phyloP scores from a whole-genome alignment of 805 yeast genomes.

The Pichia pseudocactophila region DNA sequence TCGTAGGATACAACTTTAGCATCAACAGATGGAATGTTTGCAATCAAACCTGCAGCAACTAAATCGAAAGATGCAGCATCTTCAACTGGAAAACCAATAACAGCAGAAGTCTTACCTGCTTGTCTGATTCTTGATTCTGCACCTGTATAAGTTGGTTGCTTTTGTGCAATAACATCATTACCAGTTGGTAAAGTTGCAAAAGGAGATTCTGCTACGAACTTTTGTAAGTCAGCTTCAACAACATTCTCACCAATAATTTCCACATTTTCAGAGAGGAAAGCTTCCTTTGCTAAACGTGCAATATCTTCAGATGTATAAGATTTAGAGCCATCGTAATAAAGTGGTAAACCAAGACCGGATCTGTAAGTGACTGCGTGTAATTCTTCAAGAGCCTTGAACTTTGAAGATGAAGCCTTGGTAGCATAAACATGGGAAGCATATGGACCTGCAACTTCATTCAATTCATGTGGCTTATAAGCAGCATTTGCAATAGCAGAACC shows the following conservation, averaged over 20 bases:
- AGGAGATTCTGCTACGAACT: constrained; percentile 58
- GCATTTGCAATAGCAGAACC: constrained; percentile 67
- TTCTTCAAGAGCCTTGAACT: constrained; percentile 61
- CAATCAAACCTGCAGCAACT: constrained; percentile 59
- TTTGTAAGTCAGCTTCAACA: constrained; percentile 55
- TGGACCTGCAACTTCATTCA: constrained; percentile 74
- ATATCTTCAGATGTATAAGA: constrained; percentile 56
- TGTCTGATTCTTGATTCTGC: constrained; percentile 60
- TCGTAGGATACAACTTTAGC: constrained; percentile 55
- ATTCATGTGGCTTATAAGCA: constrained; percentile 75
- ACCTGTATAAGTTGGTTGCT: constrained; percentile 43
- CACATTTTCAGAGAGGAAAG: constrained; percentile 62
- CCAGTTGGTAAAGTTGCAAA: constrained; percentile 59
- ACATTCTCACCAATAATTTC: constrained; percentile 70
- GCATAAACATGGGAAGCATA: constrained; percentile 57
- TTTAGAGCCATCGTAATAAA: constrained; percentile 59
- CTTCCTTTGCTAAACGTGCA: constrained; percentile 53
- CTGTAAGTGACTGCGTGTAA: constrained; percentile 78
- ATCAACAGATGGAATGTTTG: constrained; percentile 34
- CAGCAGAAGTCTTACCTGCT: constrained; percentile 60
- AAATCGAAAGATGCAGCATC: constrained; percentile 57
- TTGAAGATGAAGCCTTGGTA: constrained; percentile 42
- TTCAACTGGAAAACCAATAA: constrained; percentile 72
- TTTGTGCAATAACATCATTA: constrained; percentile 32
- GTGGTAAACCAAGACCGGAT: constrained; percentile 78